These are phyloP conservation scores for Suillus ampliporus DNA, from an alignment of 768 basidiomycete genomes.

Conservation along the genomic window DNA sequence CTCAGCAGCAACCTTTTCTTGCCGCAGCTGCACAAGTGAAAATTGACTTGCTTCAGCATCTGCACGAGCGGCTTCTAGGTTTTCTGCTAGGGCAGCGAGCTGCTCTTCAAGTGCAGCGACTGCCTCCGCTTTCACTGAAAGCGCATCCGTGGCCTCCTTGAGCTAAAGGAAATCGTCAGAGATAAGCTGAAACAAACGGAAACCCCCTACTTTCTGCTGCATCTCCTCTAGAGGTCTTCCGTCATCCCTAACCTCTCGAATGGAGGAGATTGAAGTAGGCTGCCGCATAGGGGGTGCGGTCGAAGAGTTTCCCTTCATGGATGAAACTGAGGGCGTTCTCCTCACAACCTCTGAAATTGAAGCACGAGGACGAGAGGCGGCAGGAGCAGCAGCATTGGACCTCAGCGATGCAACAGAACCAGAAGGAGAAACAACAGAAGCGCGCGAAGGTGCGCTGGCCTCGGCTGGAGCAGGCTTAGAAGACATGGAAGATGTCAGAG, in stretches of 20 bases:
- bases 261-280: constrained; percentile 72
- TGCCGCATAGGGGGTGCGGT: constrained; percentile 45
- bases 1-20: constrained; percentile 55
- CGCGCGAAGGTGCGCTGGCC: constrained; percentile 41
- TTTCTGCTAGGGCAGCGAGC: constrained; percentile 52
- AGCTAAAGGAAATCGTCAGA: constrained; percentile 48
- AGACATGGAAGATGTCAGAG: constrained; percentile 29
- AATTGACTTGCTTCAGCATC: constrained; percentile 55
- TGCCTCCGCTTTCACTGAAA: constrained; percentile 56
- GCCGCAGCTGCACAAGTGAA: constrained; percentile 51
- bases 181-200: constrained; percentile 1
- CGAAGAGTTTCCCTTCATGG: constrained; percentile 44
- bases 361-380: constrained; percentile 61
- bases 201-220: constrained; percentile 58
- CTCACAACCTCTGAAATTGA: constrained; percentile 70
- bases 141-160: constrained; percentile 57
- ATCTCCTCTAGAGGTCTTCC: constrained; percentile 61
- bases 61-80: constrained; percentile 51
- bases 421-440: constrained; percentile 62
- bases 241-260: constrained; percentile 71
- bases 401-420: constrained; percentile 55
- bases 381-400: constrained; percentile 42
- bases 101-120: constrained; percentile 60
- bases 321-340: constrained; percentile 49
- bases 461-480: constrained; percentile 28